Evolutionary conservation across 192 early-diverging fungal genomes (phyloP).

Genomic region (Backusella liffmaniae): DNA sequence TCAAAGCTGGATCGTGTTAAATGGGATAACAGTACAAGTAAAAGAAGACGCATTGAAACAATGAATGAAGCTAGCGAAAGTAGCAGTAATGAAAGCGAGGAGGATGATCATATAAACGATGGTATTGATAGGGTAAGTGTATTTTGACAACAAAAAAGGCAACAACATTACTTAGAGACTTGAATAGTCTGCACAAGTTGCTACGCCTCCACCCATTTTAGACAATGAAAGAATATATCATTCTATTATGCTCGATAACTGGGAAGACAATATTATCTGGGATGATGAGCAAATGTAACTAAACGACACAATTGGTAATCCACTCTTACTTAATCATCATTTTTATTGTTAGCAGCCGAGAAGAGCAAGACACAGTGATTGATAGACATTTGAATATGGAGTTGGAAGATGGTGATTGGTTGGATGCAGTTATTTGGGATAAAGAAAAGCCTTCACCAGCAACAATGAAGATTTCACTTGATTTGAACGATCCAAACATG

Average conservation of each 20-base stretch:
- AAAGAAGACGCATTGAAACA: slow-evolving; percentile 21
- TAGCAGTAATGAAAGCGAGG: slow-evolving; percentile 15
- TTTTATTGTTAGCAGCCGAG: no score
- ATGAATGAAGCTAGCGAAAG: slow-evolving; percentile 19
- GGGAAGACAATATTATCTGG: slow-evolving; percentile 89
- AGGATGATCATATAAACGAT: slow-evolving; percentile 11
- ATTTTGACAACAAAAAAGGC: background rate
- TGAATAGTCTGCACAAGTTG: background rate
- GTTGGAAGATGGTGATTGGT: slow-evolving; percentile 70
- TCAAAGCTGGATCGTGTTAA: slow-evolving; percentile 6
- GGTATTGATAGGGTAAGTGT: background rate
- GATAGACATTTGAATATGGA: slow-evolving; percentile 50
- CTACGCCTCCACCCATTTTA: background rate
- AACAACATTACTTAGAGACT: background rate
- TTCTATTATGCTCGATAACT: slow-evolving; percentile 73
- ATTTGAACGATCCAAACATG: slow-evolving; percentile 77
- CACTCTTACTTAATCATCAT: background rate
- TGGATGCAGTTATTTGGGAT: slow-evolving; percentile 82
- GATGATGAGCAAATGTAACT: slow-evolving; percentile 42
- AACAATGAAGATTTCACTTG: slow-evolving; percentile 53
- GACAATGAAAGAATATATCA: slow-evolving; percentile 47
- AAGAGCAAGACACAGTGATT: slow-evolving; percentile 1
- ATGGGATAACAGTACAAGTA: background rate
- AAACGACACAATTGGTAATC: background rate
- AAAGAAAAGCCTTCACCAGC: slow-evolving; percentile 51